Evolutionary conservation across 1,284 basidiomycete species (phyloP).

Genomic region (Fomitopsis schrenkii): DNA sequence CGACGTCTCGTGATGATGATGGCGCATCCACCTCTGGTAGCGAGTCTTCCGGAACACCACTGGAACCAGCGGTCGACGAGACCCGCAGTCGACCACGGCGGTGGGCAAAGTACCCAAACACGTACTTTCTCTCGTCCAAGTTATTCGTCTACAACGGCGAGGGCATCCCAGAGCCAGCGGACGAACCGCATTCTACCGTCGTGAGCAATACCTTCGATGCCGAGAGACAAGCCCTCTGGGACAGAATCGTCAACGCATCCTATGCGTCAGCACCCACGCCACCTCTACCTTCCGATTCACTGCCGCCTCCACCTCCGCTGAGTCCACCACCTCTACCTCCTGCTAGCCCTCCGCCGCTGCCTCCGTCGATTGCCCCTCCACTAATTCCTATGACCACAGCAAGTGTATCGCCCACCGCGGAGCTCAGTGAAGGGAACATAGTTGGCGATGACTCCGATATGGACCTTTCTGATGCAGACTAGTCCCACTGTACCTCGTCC

Average conservation of each 20-base stretch:
- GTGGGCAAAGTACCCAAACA: slow-evolving; percentile 61
- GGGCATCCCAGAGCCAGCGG: slow-evolving; percentile 26
- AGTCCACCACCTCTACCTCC: slow-evolving; percentile 15
- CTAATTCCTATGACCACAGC: slow-evolving; percentile 8
- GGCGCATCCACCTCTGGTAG: not conserved
- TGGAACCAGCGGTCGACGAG: not conserved
- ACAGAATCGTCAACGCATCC: slow-evolving; percentile 25
- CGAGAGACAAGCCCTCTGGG: slow-evolving; percentile 39
- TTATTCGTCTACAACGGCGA: slow-evolving; percentile 51
- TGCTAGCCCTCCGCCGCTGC: slow-evolving; percentile 12
- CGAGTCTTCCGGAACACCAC: not conserved
- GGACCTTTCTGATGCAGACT: slow-evolving; percentile 27
- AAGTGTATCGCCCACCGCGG: not conserved
- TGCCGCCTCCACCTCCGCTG: not conserved
- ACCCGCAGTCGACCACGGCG: slow-evolving; percentile 25
- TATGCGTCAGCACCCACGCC: slow-evolving; percentile 23
- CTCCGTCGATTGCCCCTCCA: slow-evolving; percentile 8
- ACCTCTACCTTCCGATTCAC: not conserved
- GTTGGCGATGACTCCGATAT: slow-evolving; percentile 22
- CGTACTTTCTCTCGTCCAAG: slow-evolving; percentile 52
- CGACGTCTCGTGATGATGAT: not conserved
- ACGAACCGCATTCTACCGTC: slow-evolving; percentile 7
- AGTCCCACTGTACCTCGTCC: not conserved
- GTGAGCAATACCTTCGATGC: slow-evolving; percentile 31
- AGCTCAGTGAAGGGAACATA: not conserved